Evolutionary conservation across 2,329 filamentous ascomycete species (phyloP).

Genomic region (Monilinia fructicola): DNA sequence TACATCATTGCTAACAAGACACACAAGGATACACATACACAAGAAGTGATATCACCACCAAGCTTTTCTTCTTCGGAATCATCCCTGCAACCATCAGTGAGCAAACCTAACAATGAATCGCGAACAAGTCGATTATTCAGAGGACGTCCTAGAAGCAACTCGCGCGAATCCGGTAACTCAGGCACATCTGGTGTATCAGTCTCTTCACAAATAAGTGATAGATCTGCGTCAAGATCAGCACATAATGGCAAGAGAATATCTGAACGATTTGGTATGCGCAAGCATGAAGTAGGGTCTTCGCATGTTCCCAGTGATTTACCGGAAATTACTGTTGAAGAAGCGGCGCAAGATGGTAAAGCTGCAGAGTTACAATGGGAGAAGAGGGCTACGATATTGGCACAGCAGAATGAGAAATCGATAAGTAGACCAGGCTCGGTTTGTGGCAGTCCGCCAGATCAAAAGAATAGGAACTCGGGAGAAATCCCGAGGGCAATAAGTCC

Average conservation of each 20-base stretch:
- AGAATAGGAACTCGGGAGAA: conserved; percentile 28
- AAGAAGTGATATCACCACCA: conserved; percentile 77
- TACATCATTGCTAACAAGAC: conserved; percentile 19
- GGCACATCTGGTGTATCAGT: conserved; percentile 30
- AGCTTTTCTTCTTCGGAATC: conserved; percentile 45
- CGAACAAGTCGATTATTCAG: conserved; percentile 40
- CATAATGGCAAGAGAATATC: conserved; percentile 53
- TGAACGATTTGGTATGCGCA: conserved; percentile 67
- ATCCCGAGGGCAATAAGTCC: neutral
- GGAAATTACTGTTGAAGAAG: conserved; percentile 54
- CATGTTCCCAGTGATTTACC: conserved; percentile 80
- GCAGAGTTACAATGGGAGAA: conserved; percentile 84
- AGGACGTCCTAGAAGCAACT: conserved; percentile 44
- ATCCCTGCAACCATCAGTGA: conserved; percentile 27
- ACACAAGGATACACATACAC: conserved; percentile 65
- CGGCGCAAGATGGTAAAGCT: conserved; percentile 47
- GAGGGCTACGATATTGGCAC: conserved; percentile 83
- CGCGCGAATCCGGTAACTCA: conserved; percentile 48
- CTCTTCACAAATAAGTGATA: conserved; percentile 27
- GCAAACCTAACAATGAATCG: conserved; percentile 28
- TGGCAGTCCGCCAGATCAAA: conserved; percentile 26
- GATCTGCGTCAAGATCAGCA: neutral
- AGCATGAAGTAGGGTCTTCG: conserved; percentile 59
- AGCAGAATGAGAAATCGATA: conserved; percentile 50
- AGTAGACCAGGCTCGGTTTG: conserved; percentile 46